A percentile compares a stretch with the other conserved stretches of the same genome.
These are phyloP conservation scores for Bruguiera parviflora DNA, from an alignment of 345 rosid species.

Conservation along the genomic window DNA sequence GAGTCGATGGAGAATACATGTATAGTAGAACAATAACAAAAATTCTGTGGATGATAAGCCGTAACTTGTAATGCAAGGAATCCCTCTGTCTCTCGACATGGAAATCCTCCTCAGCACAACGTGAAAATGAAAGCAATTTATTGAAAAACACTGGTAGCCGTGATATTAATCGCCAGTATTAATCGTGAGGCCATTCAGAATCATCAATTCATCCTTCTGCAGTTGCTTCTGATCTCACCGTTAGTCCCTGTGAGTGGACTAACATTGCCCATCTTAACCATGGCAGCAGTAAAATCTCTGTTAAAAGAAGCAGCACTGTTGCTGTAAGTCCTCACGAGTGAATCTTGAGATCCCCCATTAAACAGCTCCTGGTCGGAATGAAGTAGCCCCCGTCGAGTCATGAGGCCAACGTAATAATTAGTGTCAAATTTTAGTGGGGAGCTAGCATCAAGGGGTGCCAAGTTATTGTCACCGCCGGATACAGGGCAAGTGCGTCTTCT, in stretches of 20 bases:
- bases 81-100: too few relatives aligned
- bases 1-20: too few relatives aligned
- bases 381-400: conserved; percentile 37
- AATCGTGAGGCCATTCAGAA: background rate
- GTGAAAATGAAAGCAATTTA: too few relatives aligned
- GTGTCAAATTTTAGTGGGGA: conserved; percentile 34
- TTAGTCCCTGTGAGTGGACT: conserved; percentile 36
- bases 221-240: conserved; percentile 43
- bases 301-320: conserved; percentile 15
- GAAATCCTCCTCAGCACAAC: too few relatives aligned
- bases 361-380: conserved; percentile 48
- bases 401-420: conserved; percentile 27
- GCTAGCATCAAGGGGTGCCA: conserved; percentile 30
- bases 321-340: conserved; percentile 30
- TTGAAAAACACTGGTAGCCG: too few relatives aligned
- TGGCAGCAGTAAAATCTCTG: conserved; percentile 37
- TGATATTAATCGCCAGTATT: too few relatives aligned
- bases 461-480: conserved; percentile 30
- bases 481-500: conserved; percentile 28
- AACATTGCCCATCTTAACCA: conserved; percentile 49
- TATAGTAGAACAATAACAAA: too few relatives aligned
- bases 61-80: too few relatives aligned
- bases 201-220: conserved; percentile 27
- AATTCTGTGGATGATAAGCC: too few relatives aligned
- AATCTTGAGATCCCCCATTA: conserved; percentile 32